Evolutionary conservation across 768 basidiomycete species (phyloP).

Genomic region (Amanita thiersii): DNA sequence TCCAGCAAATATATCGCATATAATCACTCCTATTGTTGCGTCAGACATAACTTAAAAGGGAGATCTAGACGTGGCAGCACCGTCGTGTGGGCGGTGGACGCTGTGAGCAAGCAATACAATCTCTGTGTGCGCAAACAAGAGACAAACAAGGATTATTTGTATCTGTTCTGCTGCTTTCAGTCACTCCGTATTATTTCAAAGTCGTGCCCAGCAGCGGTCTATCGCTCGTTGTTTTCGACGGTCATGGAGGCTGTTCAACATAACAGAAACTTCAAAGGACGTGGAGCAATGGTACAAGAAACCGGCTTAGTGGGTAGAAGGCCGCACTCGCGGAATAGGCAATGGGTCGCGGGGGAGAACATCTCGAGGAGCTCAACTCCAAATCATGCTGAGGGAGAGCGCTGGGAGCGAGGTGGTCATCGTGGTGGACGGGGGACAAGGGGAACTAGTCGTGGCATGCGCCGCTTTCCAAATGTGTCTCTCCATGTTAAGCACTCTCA

Average conservation of each 20-base stretch:
- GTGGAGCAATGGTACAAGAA: constrained; percentile 1
- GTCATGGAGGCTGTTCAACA: constrained; percentile 10
- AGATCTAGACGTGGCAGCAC: too few relatives aligned
- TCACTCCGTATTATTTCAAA: not conserved
- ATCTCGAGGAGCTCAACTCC: constrained; percentile 26
- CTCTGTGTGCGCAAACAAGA: too few relatives aligned
- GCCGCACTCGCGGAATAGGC: constrained; percentile 45
- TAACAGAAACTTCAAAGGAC: constrained; percentile 1
- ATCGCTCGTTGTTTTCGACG: not conserved
- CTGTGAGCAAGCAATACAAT: too few relatives aligned
- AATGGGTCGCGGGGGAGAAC: constrained; percentile 47
- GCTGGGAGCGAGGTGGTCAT: constrained; percentile 58
- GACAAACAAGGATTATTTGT: not conserved
- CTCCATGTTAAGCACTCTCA: constrained; percentile 20
- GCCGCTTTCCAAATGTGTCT: constrained; percentile 33
- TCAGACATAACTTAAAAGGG: constrained; percentile 25
- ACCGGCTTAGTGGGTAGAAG: constrained; percentile 14
- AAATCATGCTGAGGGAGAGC: constrained; percentile 36
- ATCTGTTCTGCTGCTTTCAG: not conserved
- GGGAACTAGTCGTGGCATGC: constrained; percentile 26
- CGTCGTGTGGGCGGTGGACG: too few relatives aligned
- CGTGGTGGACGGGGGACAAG: constrained; percentile 39
- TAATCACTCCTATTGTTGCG: constrained; percentile 18
- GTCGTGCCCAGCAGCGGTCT: not conserved
- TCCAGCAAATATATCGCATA: constrained; percentile 27